Evolutionary conservation across 2,329 filamentous ascomycete genomes (phyloP).

Genomic region (Stagonosporopsis tanaceti): DNA sequence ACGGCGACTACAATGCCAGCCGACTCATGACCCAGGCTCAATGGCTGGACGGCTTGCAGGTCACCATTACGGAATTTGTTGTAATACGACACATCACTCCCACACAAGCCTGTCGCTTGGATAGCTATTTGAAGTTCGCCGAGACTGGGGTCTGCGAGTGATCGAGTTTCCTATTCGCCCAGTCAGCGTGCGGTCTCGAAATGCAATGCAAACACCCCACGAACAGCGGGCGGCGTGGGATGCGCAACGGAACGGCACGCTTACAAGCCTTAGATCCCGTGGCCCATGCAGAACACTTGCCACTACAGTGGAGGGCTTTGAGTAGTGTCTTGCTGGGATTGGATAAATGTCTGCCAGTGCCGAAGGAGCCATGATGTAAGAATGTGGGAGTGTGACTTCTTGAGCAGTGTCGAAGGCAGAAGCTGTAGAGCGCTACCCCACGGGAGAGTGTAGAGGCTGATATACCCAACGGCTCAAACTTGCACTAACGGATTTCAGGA

Average conservation of each 20-base stretch:
- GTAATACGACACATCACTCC: slow-evolving; percentile 75
- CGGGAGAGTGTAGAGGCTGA: slow-evolving; percentile 49
- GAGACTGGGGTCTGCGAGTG: slow-evolving; percentile 61
- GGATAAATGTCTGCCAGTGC: slow-evolving; percentile 50
- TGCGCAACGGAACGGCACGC: slow-evolving; percentile 44
- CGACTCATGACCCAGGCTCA: slow-evolving; percentile 63
- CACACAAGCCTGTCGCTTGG: slow-evolving; percentile 72
- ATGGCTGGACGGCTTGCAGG: slow-evolving; percentile 69
- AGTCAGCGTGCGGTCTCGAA: slow-evolving; percentile 33
- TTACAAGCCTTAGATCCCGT: slow-evolving; percentile 54
- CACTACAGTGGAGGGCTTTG: slow-evolving; percentile 48
- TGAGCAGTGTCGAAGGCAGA: slow-evolving; percentile 35
- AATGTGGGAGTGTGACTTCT: slow-evolving; percentile 25
- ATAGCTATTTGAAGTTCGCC: slow-evolving; percentile 71
- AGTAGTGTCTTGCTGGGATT: slow-evolving; percentile 50
- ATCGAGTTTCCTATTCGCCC: slow-evolving; percentile 61
- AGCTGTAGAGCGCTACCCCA: slow-evolving; percentile 45
- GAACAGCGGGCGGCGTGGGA: slow-evolving; percentile 43
- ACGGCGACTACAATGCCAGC: slow-evolving; percentile 51
- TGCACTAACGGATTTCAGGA: slow-evolving; percentile 40
- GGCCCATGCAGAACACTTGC: slow-evolving; percentile 54
- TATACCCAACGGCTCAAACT: slow-evolving; percentile 45
- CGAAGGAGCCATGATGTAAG: slow-evolving; percentile 52
- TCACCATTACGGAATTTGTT: slow-evolving; percentile 76
- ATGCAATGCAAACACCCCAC: slow-evolving; percentile 41